phyloP scores from a whole-genome alignment of 345 rosid genomes.

The Toxicodendron radicans region DNA sequence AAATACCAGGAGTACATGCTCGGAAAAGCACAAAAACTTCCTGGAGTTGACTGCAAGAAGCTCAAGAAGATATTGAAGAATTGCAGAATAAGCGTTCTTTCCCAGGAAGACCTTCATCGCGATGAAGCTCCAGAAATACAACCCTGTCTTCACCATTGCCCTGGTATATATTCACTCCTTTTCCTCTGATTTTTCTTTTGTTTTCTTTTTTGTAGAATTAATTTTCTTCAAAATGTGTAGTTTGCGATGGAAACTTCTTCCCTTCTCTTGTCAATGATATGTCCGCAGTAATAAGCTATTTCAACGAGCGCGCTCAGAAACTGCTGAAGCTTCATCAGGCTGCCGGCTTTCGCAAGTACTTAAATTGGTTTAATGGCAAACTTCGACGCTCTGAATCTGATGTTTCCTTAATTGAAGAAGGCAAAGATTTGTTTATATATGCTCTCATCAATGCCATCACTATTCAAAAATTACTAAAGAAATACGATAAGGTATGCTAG shows the following conservation, averaged over 20 bases:
- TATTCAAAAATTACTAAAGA: slow-evolving; percentile 77
- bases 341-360: slow-evolving; percentile 63
- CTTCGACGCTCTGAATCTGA: slow-evolving; percentile 43
- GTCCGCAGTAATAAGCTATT: slow-evolving; percentile 74
- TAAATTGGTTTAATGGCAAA: slow-evolving; percentile 73
- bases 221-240: not conserved
- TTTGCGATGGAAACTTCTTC: slow-evolving; percentile 85
- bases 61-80: slow-evolving; percentile 73
- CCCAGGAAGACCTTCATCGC: not conserved
- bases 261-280: slow-evolving; percentile 75
- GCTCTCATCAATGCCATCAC: slow-evolving; percentile 79
- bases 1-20: slow-evolving; percentile 77
- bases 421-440: slow-evolving; percentile 72
- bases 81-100: slow-evolving; percentile 43
- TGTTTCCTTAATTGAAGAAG: slow-evolving; percentile 63
- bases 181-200: not conserved
- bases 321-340: slow-evolving; percentile 78
- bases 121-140: not conserved
- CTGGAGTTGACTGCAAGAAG: slow-evolving; percentile 69
- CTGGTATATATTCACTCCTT: slow-evolving; percentile 31
- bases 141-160: slow-evolving; percentile 50
- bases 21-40: slow-evolving; percentile 55
- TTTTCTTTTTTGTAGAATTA: not conserved
- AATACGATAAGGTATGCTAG: slow-evolving; percentile 73
- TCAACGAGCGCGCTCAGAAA: slow-evolving; percentile 73